Evolutionary conservation across 108 stramenopile species (phyloP).

Genomic region (Cyclotella cryptica): DNA sequence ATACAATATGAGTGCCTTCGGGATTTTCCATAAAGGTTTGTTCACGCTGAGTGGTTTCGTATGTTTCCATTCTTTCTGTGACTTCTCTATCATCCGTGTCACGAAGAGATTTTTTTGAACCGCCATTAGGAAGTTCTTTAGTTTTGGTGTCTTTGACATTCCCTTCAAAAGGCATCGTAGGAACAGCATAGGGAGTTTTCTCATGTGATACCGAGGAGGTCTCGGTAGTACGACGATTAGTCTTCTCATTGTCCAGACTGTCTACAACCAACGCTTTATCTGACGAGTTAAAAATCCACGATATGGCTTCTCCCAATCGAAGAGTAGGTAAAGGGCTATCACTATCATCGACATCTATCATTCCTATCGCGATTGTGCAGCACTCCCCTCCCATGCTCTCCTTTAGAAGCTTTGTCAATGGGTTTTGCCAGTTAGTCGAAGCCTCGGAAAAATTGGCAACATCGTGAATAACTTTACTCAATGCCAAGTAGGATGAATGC

Average conservation of each 20-base stretch:
- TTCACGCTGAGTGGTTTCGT: no score
- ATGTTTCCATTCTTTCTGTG: no score
- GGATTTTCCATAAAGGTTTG: no score
- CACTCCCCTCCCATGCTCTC: constrained; percentile 28
- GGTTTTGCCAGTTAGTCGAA: constrained; percentile 2
- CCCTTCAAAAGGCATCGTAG: no score
- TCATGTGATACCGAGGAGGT: no score
- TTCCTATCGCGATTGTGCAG: constrained; percentile 20
- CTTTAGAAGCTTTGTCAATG: constrained; percentile 10
- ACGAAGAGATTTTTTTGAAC: no score
- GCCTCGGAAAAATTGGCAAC: constrained; percentile 16
- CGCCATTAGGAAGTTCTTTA: no score
- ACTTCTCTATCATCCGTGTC: no score
- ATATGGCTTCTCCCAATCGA: constrained; percentile 27
- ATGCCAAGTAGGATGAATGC: constrained; percentile 29
- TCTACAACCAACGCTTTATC: neutral
- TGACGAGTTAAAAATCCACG: constrained; percentile 23
- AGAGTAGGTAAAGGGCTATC: constrained; percentile 19
- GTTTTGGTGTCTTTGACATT: no score
- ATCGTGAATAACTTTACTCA: constrained; percentile 8
- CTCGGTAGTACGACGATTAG: neutral
- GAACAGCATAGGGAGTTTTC: no score
- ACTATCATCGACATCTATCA: constrained; percentile 1
- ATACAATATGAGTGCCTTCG: no score
- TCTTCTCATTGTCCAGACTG: neutral